These are phyloP conservation scores for Xerophyta viscosa DNA, from an alignment of 106 monocot species.

Conservation along the genomic window DNA sequence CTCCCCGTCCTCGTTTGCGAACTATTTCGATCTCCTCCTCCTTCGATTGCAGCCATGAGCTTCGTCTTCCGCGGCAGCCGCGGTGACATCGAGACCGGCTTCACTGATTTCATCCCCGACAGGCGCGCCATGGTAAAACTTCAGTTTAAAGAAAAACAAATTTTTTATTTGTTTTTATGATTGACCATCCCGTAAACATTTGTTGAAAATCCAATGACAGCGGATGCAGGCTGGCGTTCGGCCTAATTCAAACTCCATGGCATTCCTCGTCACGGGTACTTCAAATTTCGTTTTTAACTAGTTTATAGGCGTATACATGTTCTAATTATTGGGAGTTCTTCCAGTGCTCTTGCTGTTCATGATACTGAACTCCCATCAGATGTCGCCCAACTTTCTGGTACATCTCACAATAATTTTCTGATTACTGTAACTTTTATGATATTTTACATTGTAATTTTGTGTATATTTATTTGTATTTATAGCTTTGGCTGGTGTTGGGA, in stretches of 20 bases:
- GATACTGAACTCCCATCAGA: conserved; percentile 64
- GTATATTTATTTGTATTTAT: not conserved
- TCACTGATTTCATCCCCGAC: conserved; percentile 25
- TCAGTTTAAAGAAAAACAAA: too few species aligned
- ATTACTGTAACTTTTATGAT: not conserved
- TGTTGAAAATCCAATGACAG: too few species aligned
- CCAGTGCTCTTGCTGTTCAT: conserved; percentile 47
- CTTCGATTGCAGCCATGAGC: conserved; percentile 18
- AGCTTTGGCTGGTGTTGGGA: conserved; percentile 45
- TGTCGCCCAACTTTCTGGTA: conserved; percentile 96
- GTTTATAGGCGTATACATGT: not conserved
- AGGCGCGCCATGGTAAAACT: conserved; percentile 28
- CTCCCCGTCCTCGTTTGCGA: not conserved
- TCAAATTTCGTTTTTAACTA: not conserved
- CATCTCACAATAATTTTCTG: not conserved
- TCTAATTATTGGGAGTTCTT: not conserved
- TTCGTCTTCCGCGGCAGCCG: conserved; percentile 33
- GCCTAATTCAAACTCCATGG: conserved; percentile 34
- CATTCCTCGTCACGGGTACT: conserved; percentile 35
- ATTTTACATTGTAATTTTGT: not conserved
- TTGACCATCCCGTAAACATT: too few species aligned
- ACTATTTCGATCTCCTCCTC: not conserved
- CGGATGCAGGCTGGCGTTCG: conserved; percentile 22
- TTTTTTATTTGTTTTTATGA: not conserved
- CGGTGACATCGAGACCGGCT: conserved; percentile 29